Evolutionary conservation across 2,329 filamentous ascomycete genomes (phyloP), one percentile per base, ranked within the genome.

Genomic region (Epichloe amarillans): DNA sequence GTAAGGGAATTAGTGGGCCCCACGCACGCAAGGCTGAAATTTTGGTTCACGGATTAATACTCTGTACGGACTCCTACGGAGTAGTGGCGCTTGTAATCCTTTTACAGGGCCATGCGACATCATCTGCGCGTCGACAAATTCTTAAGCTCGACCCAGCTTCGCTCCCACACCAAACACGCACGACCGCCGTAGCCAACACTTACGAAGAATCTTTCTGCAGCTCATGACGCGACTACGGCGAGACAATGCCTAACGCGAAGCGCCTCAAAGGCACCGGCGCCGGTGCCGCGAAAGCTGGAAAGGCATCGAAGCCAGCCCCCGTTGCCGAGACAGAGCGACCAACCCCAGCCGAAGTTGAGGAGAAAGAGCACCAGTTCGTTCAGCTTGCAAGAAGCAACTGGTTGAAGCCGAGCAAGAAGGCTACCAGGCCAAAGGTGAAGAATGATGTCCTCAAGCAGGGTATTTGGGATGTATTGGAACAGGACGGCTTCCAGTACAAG

Each of bases 381-480:
- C 78, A 85, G 64, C 73, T 96, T 56, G 93, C 93, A 54, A 80
- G 83, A 62, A 82, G 86, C 66, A 78, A 91, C 68, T 98, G 93
- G 93, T 72, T 95, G 54, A 84, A 84, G 64, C 59, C 73, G 8
- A 71, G 77, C 23, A 79, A 74, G 63, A 80, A 77, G 62, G 60
- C 76, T 30, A 68, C 77, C 46, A 88, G 83, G 62, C 71, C 79
- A 61, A 86, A 83, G 68, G 83, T 87, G 69, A 86, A 87, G 68
- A 91, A 87, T 47, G 85, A 94, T 56, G 80, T 94, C 45, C 70
- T 98, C 62, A 95, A 94, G 71, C 79, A 81, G 58, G 82, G 87
- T 61, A 83, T 98, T 52, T 98, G 91, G 89, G 87, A 94, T 66
- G 76, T 82, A 50, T 71, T 98, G 59, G 89, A 95, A 68, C 82